Conservation (phyloP, 352 stramenopile genomes). For the Phytophthora pini region DNA sequence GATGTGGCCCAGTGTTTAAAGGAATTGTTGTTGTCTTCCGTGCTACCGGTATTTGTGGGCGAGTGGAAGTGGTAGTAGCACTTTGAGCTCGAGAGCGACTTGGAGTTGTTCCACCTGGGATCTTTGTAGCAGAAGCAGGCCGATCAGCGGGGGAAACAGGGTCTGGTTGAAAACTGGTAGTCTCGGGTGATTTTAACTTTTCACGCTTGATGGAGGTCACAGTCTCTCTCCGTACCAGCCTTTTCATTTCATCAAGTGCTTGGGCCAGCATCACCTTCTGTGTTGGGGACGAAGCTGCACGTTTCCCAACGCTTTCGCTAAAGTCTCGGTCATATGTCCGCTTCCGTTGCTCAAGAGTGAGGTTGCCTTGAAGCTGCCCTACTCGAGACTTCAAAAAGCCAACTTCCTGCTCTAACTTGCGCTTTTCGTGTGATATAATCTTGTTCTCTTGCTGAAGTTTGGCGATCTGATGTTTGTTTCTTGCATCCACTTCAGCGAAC, state of each 20-base stretch:
- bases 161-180: background rate
- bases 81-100: slow-evolving; percentile 17
- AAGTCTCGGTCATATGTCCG: slow-evolving; percentile 58
- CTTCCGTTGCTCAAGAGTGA: slow-evolving; percentile 58
- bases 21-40: background rate
- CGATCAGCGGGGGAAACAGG: background rate
- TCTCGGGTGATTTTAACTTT: slow-evolving; percentile 38
- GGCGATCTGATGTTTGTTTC: slow-evolving; percentile 39
- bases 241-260: slow-evolving; percentile 52
- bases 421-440: slow-evolving; percentile 42
- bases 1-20: background rate
- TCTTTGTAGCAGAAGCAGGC: slow-evolving; percentile 8
- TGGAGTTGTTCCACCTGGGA: slow-evolving; percentile 5
- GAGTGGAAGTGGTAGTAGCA: slow-evolving; percentile 3
- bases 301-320: slow-evolving; percentile 23
- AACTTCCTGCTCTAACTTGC: slow-evolving; percentile 58
- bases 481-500: slow-evolving; percentile 39
- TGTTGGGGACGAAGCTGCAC: slow-evolving; percentile 21
- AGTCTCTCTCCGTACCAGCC: slow-evolving; percentile 37
- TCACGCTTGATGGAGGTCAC: slow-evolving; percentile 40
- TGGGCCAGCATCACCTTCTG: slow-evolving; percentile 36
- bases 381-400: slow-evolving; percentile 39
- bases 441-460: slow-evolving; percentile 55
- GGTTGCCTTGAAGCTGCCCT: slow-evolving; percentile 52
- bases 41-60: background rate